Base-by-base conservation (phyloP, 495 filamentous ascomycete genomes). In the Arthonia radiata region DNA sequence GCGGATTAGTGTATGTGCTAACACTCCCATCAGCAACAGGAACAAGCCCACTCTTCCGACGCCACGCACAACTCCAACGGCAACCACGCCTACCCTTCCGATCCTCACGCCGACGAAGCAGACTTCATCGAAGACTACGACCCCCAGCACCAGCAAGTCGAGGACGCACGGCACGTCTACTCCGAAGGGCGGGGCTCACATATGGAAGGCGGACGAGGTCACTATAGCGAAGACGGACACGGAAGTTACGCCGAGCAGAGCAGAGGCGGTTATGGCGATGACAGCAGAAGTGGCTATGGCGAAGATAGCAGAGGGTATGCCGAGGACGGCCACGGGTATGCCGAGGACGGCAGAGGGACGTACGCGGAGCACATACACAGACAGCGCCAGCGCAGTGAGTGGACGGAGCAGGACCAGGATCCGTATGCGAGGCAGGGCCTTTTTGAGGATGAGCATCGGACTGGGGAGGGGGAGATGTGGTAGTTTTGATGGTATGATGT, bases 331-430 rank as follows among this genome's bases (percentile, higher is more conserved):
- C n/a, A n/a, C n/a, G n/a, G n/a, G n/a, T n/a, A n/a, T n/a, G n/a
- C n/a, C n/a, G n/a, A n/a, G n/a, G n/a, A n/a, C n/a, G n/a, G n/a
- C n/a, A n/a, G n/a, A n/a, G n/a, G n/a, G n/a, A n/a, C n/a, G n/a
- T n/a, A n/a, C n/a, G n/a, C n/a, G n/a, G n/a, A n/a, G n/a, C n/a
- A n/a, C n/a, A n/a, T n/a, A n/a, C n/a, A n/a, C n/a, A n/a, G n/a
- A n/a, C n/a, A n/a, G n/a, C n/a, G n/a, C n/a, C 24, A 49, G 44
- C 26, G 46, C 47, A 8, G 37, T 41, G 14, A 39, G 31, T 18
- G 34, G 39, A 17, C 42, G 43, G 30, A 36, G 40, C 28, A 4
- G 31, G 33, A 15, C 33, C 27, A 7, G 32, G 29, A 12, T 16
- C 13, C 23, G 10, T 41, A 35, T 18, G 35, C 37, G 15, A 32